phyloP scores from a whole-genome alignment of 2,329 filamentous ascomycete genomes.

The Dendrostoma leiphaemia region DNA sequence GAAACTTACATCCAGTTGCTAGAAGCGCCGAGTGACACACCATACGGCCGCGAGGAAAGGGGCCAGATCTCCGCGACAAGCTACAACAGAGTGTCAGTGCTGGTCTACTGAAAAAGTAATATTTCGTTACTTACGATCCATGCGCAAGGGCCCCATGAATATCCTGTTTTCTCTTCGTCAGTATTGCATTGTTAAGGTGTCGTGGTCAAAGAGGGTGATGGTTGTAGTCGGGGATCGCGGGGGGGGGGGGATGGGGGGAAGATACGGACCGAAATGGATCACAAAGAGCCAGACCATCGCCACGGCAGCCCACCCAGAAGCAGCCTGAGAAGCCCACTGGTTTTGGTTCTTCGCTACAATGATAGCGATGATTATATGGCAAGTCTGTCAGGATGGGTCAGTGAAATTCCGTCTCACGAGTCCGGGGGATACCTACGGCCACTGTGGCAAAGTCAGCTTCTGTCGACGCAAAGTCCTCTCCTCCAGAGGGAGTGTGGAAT shows the following conservation, averaged over 20 bases:
- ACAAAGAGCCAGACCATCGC: constrained; percentile 74
- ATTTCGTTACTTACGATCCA: constrained; percentile 63
- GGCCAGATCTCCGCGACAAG: constrained; percentile 75
- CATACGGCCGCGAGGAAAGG: constrained; percentile 66
- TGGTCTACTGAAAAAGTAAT: neutral
- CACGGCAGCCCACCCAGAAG: constrained; percentile 68
- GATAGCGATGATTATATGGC: constrained; percentile 69
- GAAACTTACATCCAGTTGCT: constrained; percentile 59
- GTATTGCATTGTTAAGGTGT: too few relatives aligned
- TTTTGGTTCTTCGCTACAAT: constrained; percentile 65
- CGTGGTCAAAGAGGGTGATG: too few relatives aligned
- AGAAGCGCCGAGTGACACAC: constrained; percentile 65
- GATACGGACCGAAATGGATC: constrained; percentile 71
- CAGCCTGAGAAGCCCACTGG: constrained; percentile 53
- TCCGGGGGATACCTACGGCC: neutral
- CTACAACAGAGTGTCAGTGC: neutral
- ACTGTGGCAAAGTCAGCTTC: neutral
- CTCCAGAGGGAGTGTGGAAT: neutral
- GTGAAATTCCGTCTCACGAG: neutral
- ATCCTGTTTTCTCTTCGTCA: too few relatives aligned
- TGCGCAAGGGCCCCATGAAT: constrained; percentile 70
- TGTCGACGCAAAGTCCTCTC: neutral
- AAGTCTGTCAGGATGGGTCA: constrained; percentile 44
- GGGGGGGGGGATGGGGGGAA: too few relatives aligned
- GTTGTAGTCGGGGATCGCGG: too few relatives aligned